Base-by-base conservation (phyloP, 305 asterid genomes). In the Fraxinus greggii region DNA sequence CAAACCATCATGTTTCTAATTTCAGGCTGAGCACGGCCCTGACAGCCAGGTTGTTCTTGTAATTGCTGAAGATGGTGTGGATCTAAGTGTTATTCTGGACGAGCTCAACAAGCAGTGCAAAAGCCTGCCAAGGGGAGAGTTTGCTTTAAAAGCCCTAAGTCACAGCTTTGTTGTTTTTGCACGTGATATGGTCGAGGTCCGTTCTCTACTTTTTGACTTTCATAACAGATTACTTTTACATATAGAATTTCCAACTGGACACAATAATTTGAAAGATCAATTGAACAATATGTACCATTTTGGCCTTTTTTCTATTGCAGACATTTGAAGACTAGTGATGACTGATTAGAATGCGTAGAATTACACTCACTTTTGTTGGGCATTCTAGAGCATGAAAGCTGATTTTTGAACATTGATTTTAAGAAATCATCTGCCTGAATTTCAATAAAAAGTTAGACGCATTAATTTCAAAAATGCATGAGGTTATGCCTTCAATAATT, bases 21-120 rank as follows among this genome's bases (percentile, higher is more conserved):
- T 85, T 85, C 91, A 95, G 99, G 99, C 98, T 72, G 98, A 95
- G 91, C 98, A 94, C 72, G 99, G 98, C 79, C 97, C 99, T 72
- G 98, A 95, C 82, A 95, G 99, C 92, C 99, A 95, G 89, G 99
- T 95, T 82, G 98, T 95, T 83, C 94, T 94, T 81, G 97, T 95
- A 83, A 88, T 92, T 87, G 90, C 92, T 86, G 98, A 97, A 74
- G 96, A 91, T 77, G 95, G 88, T 81, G 94, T 93, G 59, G 90
- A 95, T 88, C 77, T 92, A 80, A 79, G 70, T 83, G 91, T 87
- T 75, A 94, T 95, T 79, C 90, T 88, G 85, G 90, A 89, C 73
- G 95, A 95, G 89, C 89, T 95, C 84, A 86, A 78, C 81, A 90
- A 90, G 85, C 98, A 95, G 86, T 95, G 99, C 82, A 76, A 88